Evolutionary conservation across 148 eudicot species (phyloP).

Genomic region (Salicornia ramosissima): DNA sequence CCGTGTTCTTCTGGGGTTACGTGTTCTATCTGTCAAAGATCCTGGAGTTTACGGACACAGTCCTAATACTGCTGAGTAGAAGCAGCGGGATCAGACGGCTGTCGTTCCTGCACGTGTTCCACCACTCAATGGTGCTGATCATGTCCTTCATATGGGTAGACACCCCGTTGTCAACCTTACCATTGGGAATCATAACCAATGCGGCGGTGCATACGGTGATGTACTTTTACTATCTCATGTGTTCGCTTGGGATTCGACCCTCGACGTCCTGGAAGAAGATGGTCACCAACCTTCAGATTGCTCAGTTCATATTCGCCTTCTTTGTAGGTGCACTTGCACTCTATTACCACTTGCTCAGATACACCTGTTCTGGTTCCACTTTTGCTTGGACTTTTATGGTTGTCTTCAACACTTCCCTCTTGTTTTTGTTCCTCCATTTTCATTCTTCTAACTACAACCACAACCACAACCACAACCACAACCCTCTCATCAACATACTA

Average conservation of each 20-base stretch:
- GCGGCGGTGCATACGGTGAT: conserved; percentile 69
- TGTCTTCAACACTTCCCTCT: conserved; percentile 63
- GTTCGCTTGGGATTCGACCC: conserved; percentile 59
- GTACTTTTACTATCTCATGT: conserved; percentile 68
- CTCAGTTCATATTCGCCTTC: conserved; percentile 73
- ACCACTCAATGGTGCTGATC: conserved; percentile 62
- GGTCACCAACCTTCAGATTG: conserved; percentile 80
- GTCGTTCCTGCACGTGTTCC: conserved; percentile 89
- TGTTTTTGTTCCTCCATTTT: conserved; percentile 68
- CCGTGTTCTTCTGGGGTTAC: conserved; percentile 81
- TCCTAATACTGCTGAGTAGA: conserved; percentile 46
- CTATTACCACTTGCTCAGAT: conserved; percentile 46
- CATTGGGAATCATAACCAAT: conserved; percentile 66
- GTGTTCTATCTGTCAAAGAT: conserved; percentile 75
- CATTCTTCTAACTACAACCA: conserved; percentile 61
- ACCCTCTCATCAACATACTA: too few relatives aligned
- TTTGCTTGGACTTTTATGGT: conserved; percentile 77
- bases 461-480: too few relatives aligned
- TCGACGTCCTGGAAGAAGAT: conserved; percentile 72
- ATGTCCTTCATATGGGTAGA: conserved; percentile 77
- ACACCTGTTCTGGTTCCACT: conserved; percentile 55
- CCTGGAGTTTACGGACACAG: conserved; percentile 69
- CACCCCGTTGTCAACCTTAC: conserved; percentile 50
- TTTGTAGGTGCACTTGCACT: conserved; percentile 51
- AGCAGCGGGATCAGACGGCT: conserved; percentile 35